Evolutionary conservation across 2,329 filamentous ascomycete genomes (phyloP).

Genomic region (Ophiognomonia clavigignenti-juglandacearum): DNA sequence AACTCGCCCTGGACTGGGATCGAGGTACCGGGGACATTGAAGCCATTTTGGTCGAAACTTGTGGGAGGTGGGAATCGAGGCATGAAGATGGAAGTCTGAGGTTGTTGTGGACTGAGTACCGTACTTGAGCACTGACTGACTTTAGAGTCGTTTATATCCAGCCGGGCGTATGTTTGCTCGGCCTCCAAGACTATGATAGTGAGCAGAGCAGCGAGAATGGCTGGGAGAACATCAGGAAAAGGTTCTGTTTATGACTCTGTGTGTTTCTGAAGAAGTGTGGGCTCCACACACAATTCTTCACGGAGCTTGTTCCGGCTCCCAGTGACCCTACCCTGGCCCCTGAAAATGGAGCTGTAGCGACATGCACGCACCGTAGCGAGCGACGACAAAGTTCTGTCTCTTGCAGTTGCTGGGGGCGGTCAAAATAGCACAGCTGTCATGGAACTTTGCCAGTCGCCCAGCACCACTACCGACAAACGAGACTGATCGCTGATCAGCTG

Average conservation of each 20-base stretch:
- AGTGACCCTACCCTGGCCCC: constrained; percentile 9
- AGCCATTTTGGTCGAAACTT: constrained; percentile 5
- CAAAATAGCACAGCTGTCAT: neutral
- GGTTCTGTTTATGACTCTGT: constrained; percentile 11
- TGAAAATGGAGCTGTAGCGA: constrained; percentile 2
- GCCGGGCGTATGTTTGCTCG: constrained; percentile 3
- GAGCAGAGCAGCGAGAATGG: neutral
- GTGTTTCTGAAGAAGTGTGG: too few species aligned
- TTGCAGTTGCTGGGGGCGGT: constrained; percentile 10
- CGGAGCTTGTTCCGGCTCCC: constrained; percentile 6
- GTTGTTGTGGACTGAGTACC: too few species aligned
- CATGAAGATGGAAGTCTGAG: neutral
- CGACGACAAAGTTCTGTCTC: constrained; percentile 5
- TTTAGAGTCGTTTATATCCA: neutral
- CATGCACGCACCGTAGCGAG: constrained; percentile 1
- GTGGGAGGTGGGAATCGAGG: neutral
- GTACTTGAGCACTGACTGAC: neutral
- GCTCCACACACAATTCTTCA: constrained; percentile 9
- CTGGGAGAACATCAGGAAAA: constrained; percentile 2
- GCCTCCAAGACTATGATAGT: constrained; percentile 1
- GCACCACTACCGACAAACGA: neutral
- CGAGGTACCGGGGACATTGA: constrained; percentile 9
- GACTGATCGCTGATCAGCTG: constrained; percentile 2
- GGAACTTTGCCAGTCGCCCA: neutral
- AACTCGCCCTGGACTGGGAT: constrained; percentile 34